Percentiles rank a stretch among this genome's conserved stretches.
Evolutionary conservation across 1,284 basidiomycete genomes (phyloP).

Genomic region (Stygiomarasmius scandens): DNA sequence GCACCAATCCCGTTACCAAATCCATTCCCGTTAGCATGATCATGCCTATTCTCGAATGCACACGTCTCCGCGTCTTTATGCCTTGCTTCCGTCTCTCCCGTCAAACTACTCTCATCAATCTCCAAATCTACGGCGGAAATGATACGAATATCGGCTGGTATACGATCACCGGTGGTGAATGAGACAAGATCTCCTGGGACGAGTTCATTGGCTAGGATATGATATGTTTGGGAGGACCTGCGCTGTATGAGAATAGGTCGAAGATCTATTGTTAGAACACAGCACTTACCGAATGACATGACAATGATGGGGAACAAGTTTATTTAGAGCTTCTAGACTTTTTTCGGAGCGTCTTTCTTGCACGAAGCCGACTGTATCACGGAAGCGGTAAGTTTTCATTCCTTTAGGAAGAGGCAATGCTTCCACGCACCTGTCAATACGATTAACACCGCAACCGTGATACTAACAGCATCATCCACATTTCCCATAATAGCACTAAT

Average conservation of each 20-base stretch:
- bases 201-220: constrained; percentile 90
- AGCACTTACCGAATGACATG: constrained; percentile 77
- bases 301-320: constrained; percentile 95
- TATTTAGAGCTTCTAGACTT: constrained; percentile 92
- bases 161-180: constrained; percentile 90
- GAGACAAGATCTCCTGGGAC: constrained; percentile 94
- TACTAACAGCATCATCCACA: constrained; percentile 91
- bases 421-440: constrained; percentile 80
- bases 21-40: constrained; percentile 24
- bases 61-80: constrained; percentile 70
- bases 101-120: constrained; percentile 94
- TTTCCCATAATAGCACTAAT: constrained; percentile 93
- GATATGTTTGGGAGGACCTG: constrained; percentile 75
- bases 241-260: constrained; percentile 6
- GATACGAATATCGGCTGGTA: constrained; percentile 92
- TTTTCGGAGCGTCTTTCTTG: constrained; percentile 96
- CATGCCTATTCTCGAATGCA: constrained; percentile 10
- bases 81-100: constrained; percentile 88
- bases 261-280: constrained; percentile 1
- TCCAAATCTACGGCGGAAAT: constrained; percentile 82
- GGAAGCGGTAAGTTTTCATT: constrained; percentile 6
- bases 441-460: constrained; percentile 91
- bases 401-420: not conserved
- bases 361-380: constrained; percentile 82
- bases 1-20: constrained; percentile 12